Evolutionary conservation across 352 stramenopile genomes (phyloP).

Genomic region (Globisporangium carolinianum): DNA sequence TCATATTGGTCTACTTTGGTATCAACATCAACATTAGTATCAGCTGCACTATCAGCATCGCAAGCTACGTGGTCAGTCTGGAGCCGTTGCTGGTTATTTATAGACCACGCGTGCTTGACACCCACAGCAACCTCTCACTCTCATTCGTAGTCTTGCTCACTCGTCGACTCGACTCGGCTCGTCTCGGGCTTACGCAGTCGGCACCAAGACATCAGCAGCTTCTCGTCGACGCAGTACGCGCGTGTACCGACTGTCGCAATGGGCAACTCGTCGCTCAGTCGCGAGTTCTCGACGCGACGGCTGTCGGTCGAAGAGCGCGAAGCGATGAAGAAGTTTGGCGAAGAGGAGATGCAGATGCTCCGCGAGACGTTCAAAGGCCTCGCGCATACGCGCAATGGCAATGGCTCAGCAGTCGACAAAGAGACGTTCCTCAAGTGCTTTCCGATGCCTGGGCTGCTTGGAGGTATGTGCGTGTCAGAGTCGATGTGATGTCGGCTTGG

Average conservation of each 20-base stretch:
- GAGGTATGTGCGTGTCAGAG: slow-evolving; percentile 25
- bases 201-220: not conserved
- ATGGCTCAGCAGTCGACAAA: slow-evolving; percentile 81
- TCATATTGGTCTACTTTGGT: no score
- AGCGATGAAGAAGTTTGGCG: slow-evolving; percentile 69
- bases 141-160: no score
- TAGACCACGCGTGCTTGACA: no score
- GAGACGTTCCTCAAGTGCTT: slow-evolving; percentile 94
- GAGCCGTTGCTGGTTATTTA: no score
- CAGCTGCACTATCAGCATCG: no score
- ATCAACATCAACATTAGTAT: no score
- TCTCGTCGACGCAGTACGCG: no score
- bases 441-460: slow-evolving; percentile 84
- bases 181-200: no score
- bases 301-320: slow-evolving; percentile 50
- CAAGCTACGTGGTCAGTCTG: no score
- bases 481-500: not conserved
- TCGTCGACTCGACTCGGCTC: no score
- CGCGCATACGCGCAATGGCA: slow-evolving; percentile 33
- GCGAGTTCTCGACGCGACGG: slow-evolving; percentile 44
- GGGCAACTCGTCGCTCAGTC: slow-evolving; percentile 54
- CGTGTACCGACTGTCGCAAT: slow-evolving; percentile 15
- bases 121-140: no score
- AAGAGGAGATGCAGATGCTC: slow-evolving; percentile 72
- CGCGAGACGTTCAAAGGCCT: slow-evolving; percentile 78